Base-by-base conservation (phyloP, 2,329 filamentous ascomycete genomes). In the Epichloe sibirici region DNA sequence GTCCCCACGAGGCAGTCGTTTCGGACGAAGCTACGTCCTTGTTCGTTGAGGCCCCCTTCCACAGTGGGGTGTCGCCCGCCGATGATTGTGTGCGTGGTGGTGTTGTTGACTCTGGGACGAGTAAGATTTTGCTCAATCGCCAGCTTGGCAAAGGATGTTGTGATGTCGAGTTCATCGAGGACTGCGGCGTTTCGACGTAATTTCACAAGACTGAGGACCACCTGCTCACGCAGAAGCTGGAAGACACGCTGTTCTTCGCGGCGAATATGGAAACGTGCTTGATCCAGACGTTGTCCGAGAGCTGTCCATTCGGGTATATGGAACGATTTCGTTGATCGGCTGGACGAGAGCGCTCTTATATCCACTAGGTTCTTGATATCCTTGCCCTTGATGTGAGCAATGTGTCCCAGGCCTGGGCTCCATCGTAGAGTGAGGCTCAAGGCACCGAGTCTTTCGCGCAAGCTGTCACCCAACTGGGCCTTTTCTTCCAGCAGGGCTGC, bases 1-100 rank as follows among this genome's bases (percentile, higher is more conserved):
- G 70, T 81, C n/a, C 86, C 86, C 3, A 96, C 76, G 39, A 86
- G 74, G 67, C 89, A 95, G 69, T 96, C 88, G 61, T 97, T 97
- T 48, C 82, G 78, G 45, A 88, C 83, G 63, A 97, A 97, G 11
- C 72, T 82, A 34, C 89, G 82, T 1, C 91, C 91, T 64, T 90
- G 83, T 57, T 86, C 82, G 57, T 80, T 75, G 2, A 98, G 75
- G 0, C 90, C 88, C 11, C 84, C 77, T 67, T 95, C 91, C 47
- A 98, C 93, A 3, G 90, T 96, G 2, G 91, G 88, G 69, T 98
- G 93, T 28, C 93, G 80, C 15, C 93, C 93, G 28, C 86, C 89
- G 9, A 94, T 71, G 59, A 98, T 86, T 55, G 83, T 83, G 65
- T 94, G 88, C 3, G 74, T 70, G 0, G 76, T 81, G 8, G 74